Base-by-base conservation (phyloP, 345 rosid genomes). In the Eutrema yunnanense region DNA sequence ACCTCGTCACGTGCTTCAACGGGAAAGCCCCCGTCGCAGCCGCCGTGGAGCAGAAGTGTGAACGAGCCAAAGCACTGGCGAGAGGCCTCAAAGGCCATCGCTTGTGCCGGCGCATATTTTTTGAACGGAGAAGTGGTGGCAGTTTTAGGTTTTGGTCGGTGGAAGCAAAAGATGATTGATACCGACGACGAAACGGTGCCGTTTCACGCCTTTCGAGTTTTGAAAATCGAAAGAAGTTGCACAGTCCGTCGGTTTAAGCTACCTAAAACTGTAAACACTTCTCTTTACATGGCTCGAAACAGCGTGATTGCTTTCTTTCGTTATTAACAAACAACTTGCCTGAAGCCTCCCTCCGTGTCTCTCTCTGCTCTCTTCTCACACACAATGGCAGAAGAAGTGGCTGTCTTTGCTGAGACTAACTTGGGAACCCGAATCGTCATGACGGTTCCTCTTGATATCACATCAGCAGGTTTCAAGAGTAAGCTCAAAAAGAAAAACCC, bases 1-100 rank as follows among this genome's bases (percentile, higher is more conserved):
- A 88, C 71, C 69, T 81, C 16, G 86, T 90, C 48, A 90, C 92
- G 40, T 86, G 88, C 75, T 95, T 95, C 4, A 88, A 76, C 36
- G 99, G 96, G 71, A 95, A 95, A 34, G 85, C 65, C 49, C 74
- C 60, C 36, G 75, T 14, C 32, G 75, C 32, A 53, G 73, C 29
- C 72, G 67, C n/a, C 16, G 79, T 4, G 22, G 54, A 62, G 47
- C 67, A 61, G 54, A 77, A 80, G 73, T 56, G 77, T 13, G 84
- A 64, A 44, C 79, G 84, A 16, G 78, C 37, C 4, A 83, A 33
- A 47, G 71, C 82, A 33, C 83, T 79, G 30, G 80, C 79, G 65
- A 84, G 78, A 34, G 76, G 73, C 73, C 61, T 46, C 30, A 68
- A 27, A 30, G 80, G 81, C 84, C 83, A 81, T 37, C 47, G 78